Base-by-base conservation (phyloP, 805 yeast species). In the Saccharomycodes ludwigii region DNA sequence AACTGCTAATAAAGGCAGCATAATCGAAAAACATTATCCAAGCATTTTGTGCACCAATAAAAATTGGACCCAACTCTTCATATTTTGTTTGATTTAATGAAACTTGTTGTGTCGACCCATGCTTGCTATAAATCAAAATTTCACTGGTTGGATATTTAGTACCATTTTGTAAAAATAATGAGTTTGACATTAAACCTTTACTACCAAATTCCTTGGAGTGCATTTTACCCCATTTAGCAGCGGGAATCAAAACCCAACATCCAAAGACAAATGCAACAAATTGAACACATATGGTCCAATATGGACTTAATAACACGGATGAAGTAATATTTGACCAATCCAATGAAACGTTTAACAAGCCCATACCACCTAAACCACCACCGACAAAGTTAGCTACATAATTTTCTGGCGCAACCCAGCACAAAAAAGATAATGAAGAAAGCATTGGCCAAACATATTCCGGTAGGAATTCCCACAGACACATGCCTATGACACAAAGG, bases 291-390 rank as follows among this genome's bases (percentile, higher is more conserved):
- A 64, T 68, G 12, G 69, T 63, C 72, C 71, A 66, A 43, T 66
- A 68, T 1, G 73, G 73, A 30, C n/a, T 58, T 40, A 67, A 41
- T 71, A 68, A 61, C 26, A 68, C 68, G 5, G 52, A 44, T 1
- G 71, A 65, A 1, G 73, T 64, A 31, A 68, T 65, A 39, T 68
- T 68, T 33, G 71, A 63, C 73, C 73, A 68, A 37, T 68, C 73
- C 20, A 68, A 49, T 1, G 71, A 52, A 16, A 67, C 47, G 37
- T 68, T 68, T 34, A 67, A 43, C 21, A 68, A 45, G 5, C 73
- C 73, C 58, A 66, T 57, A 1, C 73, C 73, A 2, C 72, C 73
- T 30, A 68, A 41, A 0, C 73, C 73, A n/a, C 68, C 61, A 4
- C 73, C 73, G 7, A 66, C 40, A 36, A 68, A 68, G 34, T 65